Percentiles rank a stretch among this genome's conserved stretches.
phyloP scores from a whole-genome alignment of 1,284 basidiomycete genomes.

The Ustilago trichophora region DNA sequence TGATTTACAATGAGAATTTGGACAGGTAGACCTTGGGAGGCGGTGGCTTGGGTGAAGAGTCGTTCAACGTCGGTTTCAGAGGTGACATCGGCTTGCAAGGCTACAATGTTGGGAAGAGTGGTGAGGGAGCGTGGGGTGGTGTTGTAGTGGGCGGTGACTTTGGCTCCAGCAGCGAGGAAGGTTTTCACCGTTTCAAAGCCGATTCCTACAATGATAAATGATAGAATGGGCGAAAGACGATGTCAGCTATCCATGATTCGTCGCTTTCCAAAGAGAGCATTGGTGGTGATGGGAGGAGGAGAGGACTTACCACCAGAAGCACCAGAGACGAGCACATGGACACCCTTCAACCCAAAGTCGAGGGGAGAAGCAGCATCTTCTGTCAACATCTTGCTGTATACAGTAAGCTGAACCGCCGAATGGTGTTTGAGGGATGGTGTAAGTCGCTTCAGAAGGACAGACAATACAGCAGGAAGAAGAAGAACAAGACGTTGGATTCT shows the following conservation, averaged over 20 bases:
- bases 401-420: no score
- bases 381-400: no score
- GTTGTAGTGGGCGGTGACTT: constrained; percentile 79
- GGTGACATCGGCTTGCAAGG: constrained; percentile 73
- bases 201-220: constrained; percentile 31
- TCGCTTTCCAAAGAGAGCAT: no score
- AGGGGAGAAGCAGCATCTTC: no score
- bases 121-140: constrained; percentile 70
- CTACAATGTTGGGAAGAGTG: constrained; percentile 66
- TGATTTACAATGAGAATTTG: constrained; percentile 75
- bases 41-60: constrained; percentile 52
- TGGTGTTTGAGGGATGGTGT: no score
- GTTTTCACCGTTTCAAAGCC: constrained; percentile 43
- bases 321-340: constrained; percentile 40
- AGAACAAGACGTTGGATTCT: no score
- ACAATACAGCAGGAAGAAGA: no score
- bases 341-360: constrained; percentile 34
- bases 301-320: constrained; percentile 39
- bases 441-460: no score
- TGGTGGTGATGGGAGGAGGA: no score
- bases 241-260: no score
- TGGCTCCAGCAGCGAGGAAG: constrained; percentile 69
- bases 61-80: constrained; percentile 72
- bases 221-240: no score
- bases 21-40: constrained; percentile 61